Conservation (phyloP, 179 eudicot genomes). For the Amaranthus tricolor region DNA sequence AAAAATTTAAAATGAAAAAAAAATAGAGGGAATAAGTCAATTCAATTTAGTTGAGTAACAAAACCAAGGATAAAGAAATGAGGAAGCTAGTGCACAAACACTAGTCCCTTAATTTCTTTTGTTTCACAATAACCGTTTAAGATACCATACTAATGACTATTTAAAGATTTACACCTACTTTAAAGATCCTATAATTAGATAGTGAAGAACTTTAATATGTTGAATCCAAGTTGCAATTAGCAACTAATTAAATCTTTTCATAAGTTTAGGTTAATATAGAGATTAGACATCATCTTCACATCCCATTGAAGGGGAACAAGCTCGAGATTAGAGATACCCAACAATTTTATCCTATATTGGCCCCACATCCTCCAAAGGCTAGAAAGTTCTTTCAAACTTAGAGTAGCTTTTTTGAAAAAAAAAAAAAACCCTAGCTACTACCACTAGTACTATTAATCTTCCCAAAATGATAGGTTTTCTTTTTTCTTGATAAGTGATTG, state of each 20-base stretch:
- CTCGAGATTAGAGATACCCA: slow-evolving; percentile 4
- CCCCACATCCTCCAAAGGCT: slow-evolving; percentile 6
- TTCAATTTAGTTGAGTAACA: too few species aligned
- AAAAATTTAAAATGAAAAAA: too few species aligned
- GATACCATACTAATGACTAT: neutral
- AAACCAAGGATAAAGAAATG: neutral
- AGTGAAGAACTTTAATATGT: slow-evolving; percentile 1
- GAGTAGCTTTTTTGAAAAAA: neutral
- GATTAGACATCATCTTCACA: slow-evolving; percentile 6
- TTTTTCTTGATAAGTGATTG: slow-evolving; percentile 6
- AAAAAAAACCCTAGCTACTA: neutral
- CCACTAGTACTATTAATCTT: neutral
- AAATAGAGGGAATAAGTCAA: too few species aligned
- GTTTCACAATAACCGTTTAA: neutral
- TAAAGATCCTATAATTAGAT: slow-evolving; percentile 1
- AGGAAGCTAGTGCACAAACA: neutral
- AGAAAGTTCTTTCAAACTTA: slow-evolving; percentile 13
- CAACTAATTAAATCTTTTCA: neutral
- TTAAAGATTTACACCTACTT: neutral
- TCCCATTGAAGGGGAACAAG: slow-evolving; percentile 25
- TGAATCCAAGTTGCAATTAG: slow-evolving; percentile 17
- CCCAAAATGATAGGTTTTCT: slow-evolving; percentile 7
- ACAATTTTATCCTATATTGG: slow-evolving; percentile 4
- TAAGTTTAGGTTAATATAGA: neutral
- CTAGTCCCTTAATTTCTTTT: neutral